These are phyloP conservation scores for Tolypocladium inflatum DNA, from an alignment of 2,329 filamentous ascomycete genomes.

Conservation along the genomic window DNA sequence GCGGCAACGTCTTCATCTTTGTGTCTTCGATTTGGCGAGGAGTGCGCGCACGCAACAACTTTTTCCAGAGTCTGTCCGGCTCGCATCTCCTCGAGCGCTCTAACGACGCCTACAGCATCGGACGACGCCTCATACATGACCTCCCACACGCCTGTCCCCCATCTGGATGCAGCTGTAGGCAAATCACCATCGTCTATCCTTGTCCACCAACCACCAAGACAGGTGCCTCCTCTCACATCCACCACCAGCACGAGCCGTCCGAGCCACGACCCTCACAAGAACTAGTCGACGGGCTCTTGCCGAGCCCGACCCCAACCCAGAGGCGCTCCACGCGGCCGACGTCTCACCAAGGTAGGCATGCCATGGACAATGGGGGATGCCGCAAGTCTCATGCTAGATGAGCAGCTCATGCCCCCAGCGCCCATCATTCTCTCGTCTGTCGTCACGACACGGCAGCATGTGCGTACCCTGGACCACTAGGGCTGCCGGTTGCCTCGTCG, in stretches of 20 bases:
- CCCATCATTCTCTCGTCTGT: neutral
- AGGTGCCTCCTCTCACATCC: neutral
- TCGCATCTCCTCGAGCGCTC: neutral
- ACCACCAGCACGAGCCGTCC: neutral
- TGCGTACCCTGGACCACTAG: neutral
- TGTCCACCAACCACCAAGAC: neutral
- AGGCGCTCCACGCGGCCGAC: neutral
- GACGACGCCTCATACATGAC: neutral
- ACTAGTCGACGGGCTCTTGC: neutral
- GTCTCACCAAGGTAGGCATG: neutral
- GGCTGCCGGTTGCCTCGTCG: neutral
- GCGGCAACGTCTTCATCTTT: conserved; percentile 27
- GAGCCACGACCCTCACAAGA: neutral
- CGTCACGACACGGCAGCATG: neutral
- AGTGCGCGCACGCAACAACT: neutral
- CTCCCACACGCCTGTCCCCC: neutral
- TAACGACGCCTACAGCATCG: neutral
- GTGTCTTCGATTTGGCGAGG: neutral
- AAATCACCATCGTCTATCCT: neutral
- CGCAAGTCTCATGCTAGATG: neutral
- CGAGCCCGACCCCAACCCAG: neutral
- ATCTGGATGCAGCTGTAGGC: neutral
- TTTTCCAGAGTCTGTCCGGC: neutral
- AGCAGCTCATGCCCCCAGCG: neutral
- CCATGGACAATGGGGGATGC: neutral